Percentiles rank a stretch among this genome's conserved stretches.
These are phyloP conservation scores for Lichtheimia hyalospora DNA, from an alignment of 371 early-diverging fungal species.

Conservation along the genomic window DNA sequence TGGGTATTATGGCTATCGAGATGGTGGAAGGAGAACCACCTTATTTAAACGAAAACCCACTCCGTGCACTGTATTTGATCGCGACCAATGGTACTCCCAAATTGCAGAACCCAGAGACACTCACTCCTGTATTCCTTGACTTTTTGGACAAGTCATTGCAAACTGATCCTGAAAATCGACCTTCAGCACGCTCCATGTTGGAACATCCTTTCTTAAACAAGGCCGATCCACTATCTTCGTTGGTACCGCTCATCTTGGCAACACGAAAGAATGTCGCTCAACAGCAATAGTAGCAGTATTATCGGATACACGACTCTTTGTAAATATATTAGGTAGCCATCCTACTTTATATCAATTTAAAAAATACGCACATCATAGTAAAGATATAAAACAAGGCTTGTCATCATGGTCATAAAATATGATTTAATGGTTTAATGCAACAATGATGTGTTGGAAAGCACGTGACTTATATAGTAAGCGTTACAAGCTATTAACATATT, in stretches of 20 bases:
- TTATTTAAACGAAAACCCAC: conserved; percentile 91
- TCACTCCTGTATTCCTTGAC: conserved; percentile 75
- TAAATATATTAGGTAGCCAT: too few species aligned
- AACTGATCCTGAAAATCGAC: conserved; percentile 82
- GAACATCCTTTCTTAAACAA: conserved; percentile 85
- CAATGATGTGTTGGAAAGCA: too few species aligned
- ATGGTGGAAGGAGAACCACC: conserved; percentile 96
- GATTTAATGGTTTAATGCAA: too few species aligned
- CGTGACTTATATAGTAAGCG: too few species aligned
- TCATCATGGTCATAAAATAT: too few species aligned
- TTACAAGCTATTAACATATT: too few species aligned
- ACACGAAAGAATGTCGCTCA: conserved; percentile 60
- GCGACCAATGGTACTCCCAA: conserved; percentile 95
- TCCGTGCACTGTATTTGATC: conserved; percentile 85
- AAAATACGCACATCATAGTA: too few species aligned
- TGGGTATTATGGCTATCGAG: conserved; percentile 97
- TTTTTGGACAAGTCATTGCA: conserved; percentile 82
- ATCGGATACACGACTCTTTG: too few species aligned
- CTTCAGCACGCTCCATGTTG: conserved; percentile 74
- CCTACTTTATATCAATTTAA: too few species aligned
- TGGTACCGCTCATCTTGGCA: conserved; percentile 85
- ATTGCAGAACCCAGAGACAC: conserved; percentile 81
- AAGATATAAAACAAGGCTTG: too few species aligned
- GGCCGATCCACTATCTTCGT: conserved; percentile 82
- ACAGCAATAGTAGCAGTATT: too few species aligned